A percentile compares a stretch with the other conserved stretches of the same genome.
Evolutionary conservation across 2,329 filamentous ascomycete species (phyloP).

Genomic region (Thielaviopsis euricoi): DNA sequence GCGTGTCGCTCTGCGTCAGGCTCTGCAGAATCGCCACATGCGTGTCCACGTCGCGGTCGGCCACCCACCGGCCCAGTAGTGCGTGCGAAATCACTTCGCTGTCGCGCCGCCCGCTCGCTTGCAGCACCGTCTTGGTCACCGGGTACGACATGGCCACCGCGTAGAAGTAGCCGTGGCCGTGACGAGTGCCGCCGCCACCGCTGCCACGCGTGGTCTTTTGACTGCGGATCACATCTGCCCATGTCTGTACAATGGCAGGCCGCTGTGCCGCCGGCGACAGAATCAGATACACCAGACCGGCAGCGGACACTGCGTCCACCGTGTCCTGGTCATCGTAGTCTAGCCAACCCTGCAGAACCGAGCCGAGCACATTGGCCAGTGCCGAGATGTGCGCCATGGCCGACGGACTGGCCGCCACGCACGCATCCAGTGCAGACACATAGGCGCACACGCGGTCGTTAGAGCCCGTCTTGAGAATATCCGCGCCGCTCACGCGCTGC

Average conservation of each 20-base stretch:
- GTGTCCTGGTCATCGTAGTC: slow-evolving; percentile 33
- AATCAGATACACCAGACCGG: slow-evolving; percentile 32
- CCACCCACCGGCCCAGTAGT: slow-evolving; percentile 35
- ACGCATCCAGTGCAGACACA: slow-evolving; percentile 14
- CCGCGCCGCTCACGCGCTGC: background rate
- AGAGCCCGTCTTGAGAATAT: slow-evolving; percentile 1
- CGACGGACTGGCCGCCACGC: background rate
- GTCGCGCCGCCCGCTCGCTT: background rate
- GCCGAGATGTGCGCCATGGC: background rate
- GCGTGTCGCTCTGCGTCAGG: slow-evolving; percentile 29
- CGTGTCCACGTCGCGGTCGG: slow-evolving; percentile 33
- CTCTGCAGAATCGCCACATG: slow-evolving; percentile 39
- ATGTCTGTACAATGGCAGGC: slow-evolving; percentile 25
- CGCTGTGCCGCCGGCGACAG: slow-evolving; percentile 24
- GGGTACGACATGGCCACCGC: slow-evolving; percentile 35
- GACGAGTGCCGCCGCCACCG: too few relatives aligned
- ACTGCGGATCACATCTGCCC: slow-evolving; percentile 27
- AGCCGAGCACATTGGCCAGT: background rate
- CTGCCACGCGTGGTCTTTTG: slow-evolving; percentile 20
- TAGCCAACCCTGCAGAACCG: slow-evolving; percentile 21
- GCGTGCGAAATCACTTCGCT: slow-evolving; percentile 25
- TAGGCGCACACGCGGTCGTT: slow-evolving; percentile 3
- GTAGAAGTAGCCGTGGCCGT: slow-evolving; percentile 35
- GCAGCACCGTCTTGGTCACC: slow-evolving; percentile 16
- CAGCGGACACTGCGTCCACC: slow-evolving; percentile 31